Evolutionary conservation across 2,329 filamentous ascomycete species (phyloP), one percentile per base, ranked within the genome.

Genomic region (Mollisiaceae sp.): DNA sequence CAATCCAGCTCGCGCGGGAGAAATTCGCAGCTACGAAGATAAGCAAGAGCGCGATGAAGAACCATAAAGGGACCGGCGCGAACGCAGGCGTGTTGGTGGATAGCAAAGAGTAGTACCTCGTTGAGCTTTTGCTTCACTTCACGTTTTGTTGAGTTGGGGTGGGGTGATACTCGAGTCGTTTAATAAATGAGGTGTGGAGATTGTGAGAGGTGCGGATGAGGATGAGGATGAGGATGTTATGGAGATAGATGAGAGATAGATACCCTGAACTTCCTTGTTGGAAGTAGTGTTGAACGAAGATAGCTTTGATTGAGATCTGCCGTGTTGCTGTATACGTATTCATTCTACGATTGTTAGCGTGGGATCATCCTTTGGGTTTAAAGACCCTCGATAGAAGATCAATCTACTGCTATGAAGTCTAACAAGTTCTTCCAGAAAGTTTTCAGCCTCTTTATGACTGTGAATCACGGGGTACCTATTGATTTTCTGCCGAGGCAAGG

Each of bases 1-100:
- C 71, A 1, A 75, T 75, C 59, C 70, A 76, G 60, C 65, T 75
- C 32, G 74, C 74, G 22, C 69, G 73, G 27, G 73, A 75, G 60
- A 74, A 71, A 52, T 74, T 73, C 64, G 75, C 73, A 1, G 71
- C 66, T n/a, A 63, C 65, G 6, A 75, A 75, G 62, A n/a, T 60
- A 43, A 70, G 35, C 38, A 65, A 65, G 35, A 24, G 18, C 45
- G 57, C 50, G 47, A 52, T 20, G 60, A 50, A 8, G 62, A 64
- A 24, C 39, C 43, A 50, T 18, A 65, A 65, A 38, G 63, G 66
- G 35, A 70, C 68, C 18, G 66, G 66, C 9, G 66, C 63, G 11
- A 68, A 68, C 65, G 66, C 66, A 24, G 24, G 27, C 22, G 50
- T 54, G 5, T 22, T 50, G 45, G 50, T 54, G 11, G 24, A 14